These are phyloP conservation scores for Adansonia digitata DNA, from an alignment of 345 rosid species.

Conservation along the genomic window DNA sequence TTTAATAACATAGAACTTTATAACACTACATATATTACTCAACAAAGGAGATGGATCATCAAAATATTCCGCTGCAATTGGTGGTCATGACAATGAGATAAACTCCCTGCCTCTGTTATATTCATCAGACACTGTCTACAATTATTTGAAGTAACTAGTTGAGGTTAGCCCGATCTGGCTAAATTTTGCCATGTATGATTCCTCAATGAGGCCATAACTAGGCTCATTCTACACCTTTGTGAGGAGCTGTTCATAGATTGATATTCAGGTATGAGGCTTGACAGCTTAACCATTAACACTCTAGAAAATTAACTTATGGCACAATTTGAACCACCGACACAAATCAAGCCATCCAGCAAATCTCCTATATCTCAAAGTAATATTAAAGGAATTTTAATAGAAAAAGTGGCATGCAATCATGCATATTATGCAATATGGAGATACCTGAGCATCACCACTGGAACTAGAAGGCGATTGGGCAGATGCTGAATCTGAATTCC, in stretches of 20 bases:
- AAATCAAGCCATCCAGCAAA: constrained; percentile 11
- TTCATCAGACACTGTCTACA: neutral
- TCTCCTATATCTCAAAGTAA: neutral
- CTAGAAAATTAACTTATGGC: neutral
- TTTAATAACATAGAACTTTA: constrained; percentile 1
- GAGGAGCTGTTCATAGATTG: neutral
- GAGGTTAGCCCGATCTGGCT: neutral
- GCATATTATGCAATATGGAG: neutral
- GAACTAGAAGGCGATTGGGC: constrained; percentile 95
- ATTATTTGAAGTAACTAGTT: neutral
- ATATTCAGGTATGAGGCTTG: neutral
- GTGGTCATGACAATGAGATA: neutral
- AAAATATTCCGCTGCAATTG: neutral
- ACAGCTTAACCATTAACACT: neutral
- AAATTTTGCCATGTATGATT: neutral
- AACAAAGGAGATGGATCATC: constrained; percentile 1
- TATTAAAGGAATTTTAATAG: neutral
- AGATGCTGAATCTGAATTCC: constrained; percentile 93
- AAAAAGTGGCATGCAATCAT: neutral
- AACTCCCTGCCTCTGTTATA: neutral
- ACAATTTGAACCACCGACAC: neutral
- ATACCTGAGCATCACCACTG: constrained; percentile 87
- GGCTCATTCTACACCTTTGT: neutral
- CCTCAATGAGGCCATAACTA: neutral
- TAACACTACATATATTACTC: neutral